Conservation (phyloP, 2,329 filamentous ascomycete species). For the Trichocomaceae sp. region DNA sequence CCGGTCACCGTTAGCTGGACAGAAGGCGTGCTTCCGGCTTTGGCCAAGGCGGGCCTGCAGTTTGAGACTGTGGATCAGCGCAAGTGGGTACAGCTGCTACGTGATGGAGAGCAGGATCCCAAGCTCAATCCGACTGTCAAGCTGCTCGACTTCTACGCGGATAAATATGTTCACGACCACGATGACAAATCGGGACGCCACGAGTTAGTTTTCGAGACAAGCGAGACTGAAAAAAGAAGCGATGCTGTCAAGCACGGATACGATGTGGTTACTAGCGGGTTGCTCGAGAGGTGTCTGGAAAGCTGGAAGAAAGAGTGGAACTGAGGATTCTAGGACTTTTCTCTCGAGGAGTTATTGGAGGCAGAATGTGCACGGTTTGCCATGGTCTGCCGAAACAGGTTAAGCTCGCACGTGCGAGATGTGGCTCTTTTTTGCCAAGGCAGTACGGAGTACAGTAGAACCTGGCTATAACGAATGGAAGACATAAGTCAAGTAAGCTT, state of each 20-base stretch:
- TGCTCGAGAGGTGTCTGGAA: background rate
- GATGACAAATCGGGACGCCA: background rate
- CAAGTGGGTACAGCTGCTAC: background rate
- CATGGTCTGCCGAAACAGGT: background rate
- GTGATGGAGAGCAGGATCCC: background rate
- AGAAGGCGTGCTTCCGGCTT: background rate
- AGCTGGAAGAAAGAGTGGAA: background rate
- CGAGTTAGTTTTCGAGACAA: background rate
- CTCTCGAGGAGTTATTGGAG: too few relatives aligned
- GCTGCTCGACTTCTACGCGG: background rate
- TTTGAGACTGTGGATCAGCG: background rate
- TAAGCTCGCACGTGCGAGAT: background rate
- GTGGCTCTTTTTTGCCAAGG: too few relatives aligned
- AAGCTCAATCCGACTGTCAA: background rate
- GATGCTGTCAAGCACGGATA: background rate
- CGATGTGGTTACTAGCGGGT: background rate
- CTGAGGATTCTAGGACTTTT: too few relatives aligned
- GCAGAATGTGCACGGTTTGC: background rate
- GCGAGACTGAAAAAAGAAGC: background rate
- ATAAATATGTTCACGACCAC: background rate
- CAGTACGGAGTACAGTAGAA: too few relatives aligned
- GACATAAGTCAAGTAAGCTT: too few relatives aligned
- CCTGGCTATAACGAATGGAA: too few relatives aligned
- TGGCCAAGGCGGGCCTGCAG: background rate
- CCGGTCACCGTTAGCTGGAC: background rate